Evolutionary conservation across 768 basidiomycete species (phyloP).

Genomic region (Suillus decipiens): DNA sequence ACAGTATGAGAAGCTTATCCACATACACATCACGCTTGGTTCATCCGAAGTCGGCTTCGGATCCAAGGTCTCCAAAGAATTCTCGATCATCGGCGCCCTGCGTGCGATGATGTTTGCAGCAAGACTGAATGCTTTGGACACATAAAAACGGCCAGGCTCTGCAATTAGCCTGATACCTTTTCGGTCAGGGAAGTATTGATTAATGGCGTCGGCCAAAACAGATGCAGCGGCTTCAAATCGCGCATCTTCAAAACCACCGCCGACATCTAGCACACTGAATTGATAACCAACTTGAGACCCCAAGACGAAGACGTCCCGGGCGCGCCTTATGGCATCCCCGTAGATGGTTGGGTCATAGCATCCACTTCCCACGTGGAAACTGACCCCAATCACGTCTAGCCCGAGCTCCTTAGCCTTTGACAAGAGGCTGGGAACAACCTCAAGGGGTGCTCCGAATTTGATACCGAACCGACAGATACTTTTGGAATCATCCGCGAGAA

Average conservation of each 20-base stretch:
- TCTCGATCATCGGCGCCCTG: constrained; percentile 54
- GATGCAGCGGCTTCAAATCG: constrained; percentile 80
- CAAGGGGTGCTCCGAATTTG: constrained; percentile 94
- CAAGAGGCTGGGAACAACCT: constrained; percentile 76
- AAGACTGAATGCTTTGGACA: constrained; percentile 88
- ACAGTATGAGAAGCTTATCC: constrained; percentile 21
- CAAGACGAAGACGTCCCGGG: constrained; percentile 86
- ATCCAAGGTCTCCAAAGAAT: constrained; percentile 24
- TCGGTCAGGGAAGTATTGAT: constrained; percentile 76
- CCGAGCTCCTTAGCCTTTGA: constrained; percentile 74
- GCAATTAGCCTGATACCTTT: constrained; percentile 79
- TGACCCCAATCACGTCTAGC: constrained; percentile 90
- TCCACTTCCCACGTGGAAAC: constrained; percentile 97
- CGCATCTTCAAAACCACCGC: constrained; percentile 93
- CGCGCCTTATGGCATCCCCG: constrained; percentile 84
- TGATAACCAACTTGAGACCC: constrained; percentile 76
- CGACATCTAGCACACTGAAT: constrained; percentile 88
- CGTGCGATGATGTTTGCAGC: constrained; percentile 94
- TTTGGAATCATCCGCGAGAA: constrained; percentile 97
- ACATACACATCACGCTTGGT: constrained; percentile 89
- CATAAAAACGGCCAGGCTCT: constrained; percentile 95
- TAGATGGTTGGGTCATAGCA: constrained; percentile 93
- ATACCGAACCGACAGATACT: constrained; percentile 90
- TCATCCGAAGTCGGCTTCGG: constrained; percentile 32
- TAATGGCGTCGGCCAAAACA: constrained; percentile 70